Evolutionary conservation across 495 filamentous ascomycete species (phyloP), one percentile per base, ranked within the genome.

Genomic region (Aspergillus avenaceus): DNA sequence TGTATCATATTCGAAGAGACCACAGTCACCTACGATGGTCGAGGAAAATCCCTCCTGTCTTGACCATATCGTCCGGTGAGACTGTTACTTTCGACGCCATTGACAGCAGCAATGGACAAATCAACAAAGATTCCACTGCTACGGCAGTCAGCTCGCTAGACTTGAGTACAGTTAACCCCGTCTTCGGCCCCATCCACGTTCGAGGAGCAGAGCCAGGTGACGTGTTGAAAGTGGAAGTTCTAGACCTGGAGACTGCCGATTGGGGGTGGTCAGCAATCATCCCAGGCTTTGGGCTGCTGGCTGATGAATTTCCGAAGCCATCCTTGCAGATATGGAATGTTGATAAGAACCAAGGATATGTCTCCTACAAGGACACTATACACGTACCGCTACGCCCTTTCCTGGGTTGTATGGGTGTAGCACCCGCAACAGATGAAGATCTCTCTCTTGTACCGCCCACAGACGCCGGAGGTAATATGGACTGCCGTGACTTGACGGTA

Each of bases 231-330:
- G 62, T 79, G 21, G 74, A 77, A 24, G 59, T 78, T 38, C 58
- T 78, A 16, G 52, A 61, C 29, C 64, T 79, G 4, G 52, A 68
- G 46, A 63, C 66, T n/a, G 69, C 69, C 3, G 58, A 65, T 50
- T 79, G 70, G 64, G 76, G 75, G 8, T 79, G 76, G 76, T 75
- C 74, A 18, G 70, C 71, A 32, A 69, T 79, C 40, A 67, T 79
- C 41, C 73, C 74, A 2, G 64, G 67, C 23, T 79, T 79, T 49
- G 76, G 76, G 6, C 63, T 79, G 21, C 57, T 79, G 29, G 60
- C 64, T 3, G 73, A 76, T 36, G 74, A 79, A 42, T 79, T 73
- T 45, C 56, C 66, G 0, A 64, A 71, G 2, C 56, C 66, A 5
- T 55, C 61, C 23, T 61, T 79, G 42, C 72, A 76, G 53, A 73